Conservation (phyloP, 2,329 filamentous ascomycete species). For the Aureobasidium sp. region DNA sequence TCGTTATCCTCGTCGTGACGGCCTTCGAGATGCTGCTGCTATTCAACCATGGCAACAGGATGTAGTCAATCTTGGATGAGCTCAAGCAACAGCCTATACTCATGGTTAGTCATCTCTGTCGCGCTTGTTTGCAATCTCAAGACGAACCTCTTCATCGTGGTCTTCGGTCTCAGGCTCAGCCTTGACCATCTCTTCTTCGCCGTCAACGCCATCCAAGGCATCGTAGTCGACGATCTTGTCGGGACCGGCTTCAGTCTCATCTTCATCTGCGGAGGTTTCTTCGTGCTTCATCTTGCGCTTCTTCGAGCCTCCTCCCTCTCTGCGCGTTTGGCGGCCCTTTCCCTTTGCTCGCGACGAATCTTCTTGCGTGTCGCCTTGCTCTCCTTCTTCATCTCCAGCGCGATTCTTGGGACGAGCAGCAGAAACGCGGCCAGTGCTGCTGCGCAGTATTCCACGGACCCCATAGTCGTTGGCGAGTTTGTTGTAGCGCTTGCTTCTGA, state of each 20-base stretch:
- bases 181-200: neutral
- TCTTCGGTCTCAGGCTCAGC: neutral
- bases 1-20: neutral
- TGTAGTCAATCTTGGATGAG: neutral
- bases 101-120: neutral
- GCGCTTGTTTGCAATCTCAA: neutral
- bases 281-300: constrained; percentile 16
- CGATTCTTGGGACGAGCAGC: constrained; percentile 13
- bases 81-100: neutral
- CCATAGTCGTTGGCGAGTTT: constrained; percentile 54
- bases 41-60: neutral
- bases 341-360: neutral
- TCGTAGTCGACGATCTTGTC: neutral
- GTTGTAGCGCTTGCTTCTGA: constrained; percentile 58
- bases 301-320: constrained; percentile 13
- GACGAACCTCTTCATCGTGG: neutral
- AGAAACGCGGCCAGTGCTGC: constrained; percentile 13
- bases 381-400: constrained; percentile 14
- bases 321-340: constrained; percentile 6
- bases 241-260: neutral
- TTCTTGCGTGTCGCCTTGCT: constrained; percentile 3
- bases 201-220: neutral
- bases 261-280: neutral
- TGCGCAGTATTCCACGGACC: constrained; percentile 33
- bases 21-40: neutral